Evolutionary conservation across 2,329 filamentous ascomycete species (phyloP), one percentile per base, ranked within the genome.

Genomic region (Penicillium sp.): DNA sequence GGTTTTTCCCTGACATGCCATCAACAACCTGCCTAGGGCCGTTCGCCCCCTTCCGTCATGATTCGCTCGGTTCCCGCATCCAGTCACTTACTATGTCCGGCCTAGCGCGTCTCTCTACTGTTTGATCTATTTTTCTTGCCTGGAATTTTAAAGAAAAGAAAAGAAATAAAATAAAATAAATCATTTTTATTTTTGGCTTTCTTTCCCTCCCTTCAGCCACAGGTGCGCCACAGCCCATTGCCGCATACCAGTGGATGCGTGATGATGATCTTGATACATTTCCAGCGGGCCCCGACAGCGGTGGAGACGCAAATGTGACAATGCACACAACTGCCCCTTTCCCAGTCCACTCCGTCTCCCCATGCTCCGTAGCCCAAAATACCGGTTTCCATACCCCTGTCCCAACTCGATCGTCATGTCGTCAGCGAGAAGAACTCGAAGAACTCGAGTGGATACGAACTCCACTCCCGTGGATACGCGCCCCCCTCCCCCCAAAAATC

Each of bases 41-140:
- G 54, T 57, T 62, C 44, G 56, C 60, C 60, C 35, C 60, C 58
- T 62, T 62, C 60, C 60, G 60, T 62, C 58, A 61, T 59, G 40
- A 46, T 53, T 55, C 46, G 25, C 35, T 16, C 33, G 20, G 38
- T 35, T 42, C 46, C 45, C 45, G 45, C 54, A 46, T 48, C 49
- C 43, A 51, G 46, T 53, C 48, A 51, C 54, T 57, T 55, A 53
- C 56, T 28, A 3, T 4, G 38, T 51, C 22, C 14, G 40, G 58
- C 5, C 35, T 59, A 61, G 58, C 24, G 41, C 39, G 22, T n/a
- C 18, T 41, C 50, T 52, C 49, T 51, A 49, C 52, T 51, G 14
- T 43, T 46, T 46, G 42, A 40, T 41, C 42, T 36, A 35, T 48
- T 50, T 53, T 53, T 46, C n/a, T 30, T 33, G 25, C 22, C 43